Evolutionary conservation across 805 yeast species (phyloP).

Genomic region (Lipomyces yamanashiensis): DNA sequence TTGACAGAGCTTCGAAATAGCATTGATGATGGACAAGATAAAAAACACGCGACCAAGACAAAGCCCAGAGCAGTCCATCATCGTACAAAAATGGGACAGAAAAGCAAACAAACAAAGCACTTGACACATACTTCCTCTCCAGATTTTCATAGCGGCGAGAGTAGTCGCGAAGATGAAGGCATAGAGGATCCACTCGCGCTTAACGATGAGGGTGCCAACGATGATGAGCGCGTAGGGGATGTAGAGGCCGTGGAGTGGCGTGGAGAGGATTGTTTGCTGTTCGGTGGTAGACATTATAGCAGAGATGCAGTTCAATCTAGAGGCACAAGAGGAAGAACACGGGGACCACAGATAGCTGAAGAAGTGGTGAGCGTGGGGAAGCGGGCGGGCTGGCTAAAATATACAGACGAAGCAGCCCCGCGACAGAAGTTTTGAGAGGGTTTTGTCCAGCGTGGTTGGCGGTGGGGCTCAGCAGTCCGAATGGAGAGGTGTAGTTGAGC

Average conservation of each 20-base stretch:
- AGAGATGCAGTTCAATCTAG: background rate
- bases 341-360: background rate
- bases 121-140: conserved; percentile 40
- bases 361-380: too few relatives aligned
- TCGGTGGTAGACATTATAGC: background rate
- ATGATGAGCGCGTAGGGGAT: conserved; percentile 43
- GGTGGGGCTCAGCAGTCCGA: too few relatives aligned
- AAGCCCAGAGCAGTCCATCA: too few relatives aligned
- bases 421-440: too few relatives aligned
- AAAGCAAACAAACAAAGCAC: too few relatives aligned
- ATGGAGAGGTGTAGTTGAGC: too few relatives aligned
- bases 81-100: too few relatives aligned
- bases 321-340: background rate
- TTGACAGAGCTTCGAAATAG: background rate
- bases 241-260: conserved; percentile 45
- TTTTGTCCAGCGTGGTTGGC: too few relatives aligned
- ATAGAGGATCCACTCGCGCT: conserved; percentile 38
- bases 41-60: background rate
- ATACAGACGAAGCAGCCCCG: too few relatives aligned
- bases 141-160: conserved; percentile 40
- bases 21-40: background rate
- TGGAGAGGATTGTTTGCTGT: conserved; percentile 36
- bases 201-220: conserved; percentile 41
- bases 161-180: conserved; percentile 37
- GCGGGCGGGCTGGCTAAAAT: too few relatives aligned